phyloP scores from a whole-genome alignment of 148 eudicot genomes.

The Nepenthes mirabilis region DNA sequence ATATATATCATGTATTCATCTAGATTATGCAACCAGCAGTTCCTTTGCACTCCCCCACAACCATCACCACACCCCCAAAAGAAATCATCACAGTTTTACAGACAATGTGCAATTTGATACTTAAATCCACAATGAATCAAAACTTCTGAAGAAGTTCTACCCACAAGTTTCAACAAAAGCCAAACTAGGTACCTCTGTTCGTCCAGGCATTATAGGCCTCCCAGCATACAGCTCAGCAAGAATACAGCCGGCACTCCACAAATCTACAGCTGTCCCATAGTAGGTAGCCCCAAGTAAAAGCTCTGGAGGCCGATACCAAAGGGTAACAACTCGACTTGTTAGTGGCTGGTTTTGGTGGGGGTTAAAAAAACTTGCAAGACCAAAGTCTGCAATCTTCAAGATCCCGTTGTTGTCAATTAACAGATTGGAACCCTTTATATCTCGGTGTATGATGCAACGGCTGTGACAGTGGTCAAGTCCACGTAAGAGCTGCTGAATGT shows the following conservation, averaged over 20 bases:
- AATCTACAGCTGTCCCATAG: conserved; percentile 67
- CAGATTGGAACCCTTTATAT: conserved; percentile 78
- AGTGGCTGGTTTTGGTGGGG: conserved; percentile 47
- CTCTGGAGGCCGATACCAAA: conserved; percentile 90
- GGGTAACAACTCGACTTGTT: conserved; percentile 85
- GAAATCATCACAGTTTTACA: no score
- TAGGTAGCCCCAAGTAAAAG: conserved; percentile 77
- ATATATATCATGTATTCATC: no score
- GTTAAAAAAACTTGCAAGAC: conserved; percentile 69
- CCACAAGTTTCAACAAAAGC: conserved; percentile 1
- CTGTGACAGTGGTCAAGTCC: conserved; percentile 89
- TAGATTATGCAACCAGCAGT: no score
- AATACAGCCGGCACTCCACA: conserved; percentile 89
- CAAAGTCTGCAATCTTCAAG: conserved; percentile 86
- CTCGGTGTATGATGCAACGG: conserved; percentile 63
- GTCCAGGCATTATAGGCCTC: conserved; percentile 82
- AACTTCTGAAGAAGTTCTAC: background rate
- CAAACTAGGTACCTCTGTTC: conserved; percentile 54
- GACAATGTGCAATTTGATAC: no score
- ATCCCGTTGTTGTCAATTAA: conserved; percentile 64
- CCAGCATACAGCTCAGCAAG: conserved; percentile 83
- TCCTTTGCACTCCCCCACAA: no score
- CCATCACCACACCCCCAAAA: no score
- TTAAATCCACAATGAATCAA: background rate
- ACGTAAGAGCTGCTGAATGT: conserved; percentile 64